phyloP scores from a whole-genome alignment of 83 land plant genomes.

The Picea mariana region DNA sequence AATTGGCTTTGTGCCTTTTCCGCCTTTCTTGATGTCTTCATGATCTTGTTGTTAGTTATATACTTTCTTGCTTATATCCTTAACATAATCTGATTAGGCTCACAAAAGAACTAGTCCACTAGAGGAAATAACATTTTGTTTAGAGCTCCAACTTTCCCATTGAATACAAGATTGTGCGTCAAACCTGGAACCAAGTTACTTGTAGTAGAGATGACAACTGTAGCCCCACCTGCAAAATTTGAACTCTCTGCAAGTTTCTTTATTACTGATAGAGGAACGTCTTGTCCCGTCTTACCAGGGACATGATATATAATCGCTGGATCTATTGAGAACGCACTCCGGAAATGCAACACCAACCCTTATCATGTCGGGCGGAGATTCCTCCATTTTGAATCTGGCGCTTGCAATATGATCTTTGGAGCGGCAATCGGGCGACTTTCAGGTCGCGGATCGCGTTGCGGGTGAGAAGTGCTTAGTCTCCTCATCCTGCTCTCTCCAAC shows the following conservation, averaged over 20 bases:
- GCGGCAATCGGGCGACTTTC: too few relatives aligned
- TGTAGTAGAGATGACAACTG: constrained; percentile 84
- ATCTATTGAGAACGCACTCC: constrained; percentile 75
- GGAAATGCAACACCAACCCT: constrained; percentile 67
- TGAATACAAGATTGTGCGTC: constrained; percentile 67
- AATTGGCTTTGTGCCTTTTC: too few relatives aligned
- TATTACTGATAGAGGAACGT: constrained; percentile 20
- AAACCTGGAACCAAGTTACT: constrained; percentile 88
- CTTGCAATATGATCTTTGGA: too few relatives aligned
- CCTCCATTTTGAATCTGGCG: too few relatives aligned
- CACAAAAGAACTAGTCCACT: constrained; percentile 17
- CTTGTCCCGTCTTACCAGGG: constrained; percentile 89
- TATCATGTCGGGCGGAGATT: neutral
- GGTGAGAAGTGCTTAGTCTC: too few relatives aligned
- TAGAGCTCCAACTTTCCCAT: constrained; percentile 52
- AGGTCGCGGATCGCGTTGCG: too few relatives aligned
- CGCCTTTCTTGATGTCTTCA: too few relatives aligned
- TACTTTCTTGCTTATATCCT: too few relatives aligned
- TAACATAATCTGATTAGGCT: constrained; percentile 7
- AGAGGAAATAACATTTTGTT: constrained; percentile 74
- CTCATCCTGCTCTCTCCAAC: too few relatives aligned
- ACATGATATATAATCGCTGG: constrained; percentile 92
- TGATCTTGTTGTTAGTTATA: too few relatives aligned
- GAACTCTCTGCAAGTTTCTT: constrained; percentile 39
- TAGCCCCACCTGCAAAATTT: constrained; percentile 68